phyloP scores from a whole-genome alignment of 2,329 filamentous ascomycete genomes.

The Aplosporella prunicola region DNA sequence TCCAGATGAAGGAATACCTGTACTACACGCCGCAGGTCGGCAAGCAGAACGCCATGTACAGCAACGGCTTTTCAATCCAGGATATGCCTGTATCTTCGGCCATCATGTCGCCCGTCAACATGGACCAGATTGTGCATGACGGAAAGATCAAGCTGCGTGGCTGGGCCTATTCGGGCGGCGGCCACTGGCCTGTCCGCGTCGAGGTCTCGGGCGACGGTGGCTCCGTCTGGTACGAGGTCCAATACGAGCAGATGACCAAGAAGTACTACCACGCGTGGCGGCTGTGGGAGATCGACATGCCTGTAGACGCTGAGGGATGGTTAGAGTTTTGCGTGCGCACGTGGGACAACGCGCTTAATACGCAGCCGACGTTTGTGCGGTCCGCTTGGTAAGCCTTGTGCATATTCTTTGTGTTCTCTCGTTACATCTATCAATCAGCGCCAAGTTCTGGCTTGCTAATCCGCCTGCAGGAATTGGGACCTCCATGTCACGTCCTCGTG shows the following conservation, averaged over 20 bases:
- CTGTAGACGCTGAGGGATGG: constrained; percentile 44
- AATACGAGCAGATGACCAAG: constrained; percentile 47
- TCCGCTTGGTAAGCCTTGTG: constrained; percentile 33
- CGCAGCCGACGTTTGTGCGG: constrained; percentile 35
- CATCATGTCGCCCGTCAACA: constrained; percentile 54
- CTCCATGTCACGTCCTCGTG: constrained; percentile 55
- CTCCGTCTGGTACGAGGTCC: constrained; percentile 55
- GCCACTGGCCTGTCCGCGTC: constrained; percentile 47
- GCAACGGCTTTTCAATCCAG: constrained; percentile 57
- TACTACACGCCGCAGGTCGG: constrained; percentile 61
- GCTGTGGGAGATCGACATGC: constrained; percentile 53
- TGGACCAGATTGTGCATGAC: constrained; percentile 52
- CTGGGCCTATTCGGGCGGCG: constrained; percentile 36
- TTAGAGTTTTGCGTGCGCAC: constrained; percentile 35
- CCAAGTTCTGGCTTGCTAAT: constrained; percentile 12
- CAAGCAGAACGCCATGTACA: constrained; percentile 54
- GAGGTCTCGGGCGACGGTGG: constrained; percentile 57
- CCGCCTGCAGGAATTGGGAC: constrained; percentile 51
- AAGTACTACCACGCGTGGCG: constrained; percentile 59
- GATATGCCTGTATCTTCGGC: constrained; percentile 62
- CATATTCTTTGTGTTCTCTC: neutral
- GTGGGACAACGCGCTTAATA: constrained; percentile 40
- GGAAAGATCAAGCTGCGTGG: constrained; percentile 47
- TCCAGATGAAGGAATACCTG: constrained; percentile 57
- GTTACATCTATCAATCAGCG: constrained; percentile 2